Percentiles rank a stretch among this genome's conserved stretches.
Conservation (phyloP, 176 grass and related monocot genomes). For the Ananas comosus region DNA sequence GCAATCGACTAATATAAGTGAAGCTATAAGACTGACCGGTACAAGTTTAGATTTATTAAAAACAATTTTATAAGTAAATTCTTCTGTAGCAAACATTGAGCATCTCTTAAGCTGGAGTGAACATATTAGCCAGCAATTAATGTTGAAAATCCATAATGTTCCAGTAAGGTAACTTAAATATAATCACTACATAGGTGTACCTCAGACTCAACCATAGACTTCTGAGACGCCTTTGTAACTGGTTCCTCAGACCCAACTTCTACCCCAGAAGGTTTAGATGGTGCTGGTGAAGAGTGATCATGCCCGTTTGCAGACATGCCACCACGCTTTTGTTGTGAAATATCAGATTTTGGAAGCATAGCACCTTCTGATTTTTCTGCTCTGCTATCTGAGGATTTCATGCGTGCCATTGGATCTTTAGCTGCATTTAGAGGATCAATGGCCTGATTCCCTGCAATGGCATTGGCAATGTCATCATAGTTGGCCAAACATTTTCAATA, state of each 20-base stretch:
- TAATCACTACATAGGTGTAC: conserved; percentile 22
- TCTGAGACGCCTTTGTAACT: conserved; percentile 38
- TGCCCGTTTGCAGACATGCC: conserved; percentile 37
- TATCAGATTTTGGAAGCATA: conserved; percentile 33
- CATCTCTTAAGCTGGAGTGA: too few relatives aligned
- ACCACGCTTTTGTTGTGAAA: conserved; percentile 43
- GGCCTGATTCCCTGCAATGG: conserved; percentile 47
- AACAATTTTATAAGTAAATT: too few relatives aligned
- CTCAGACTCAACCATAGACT: conserved; percentile 59
- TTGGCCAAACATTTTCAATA: too few relatives aligned
- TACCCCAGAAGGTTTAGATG: conserved; percentile 43
- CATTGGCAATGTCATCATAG: neutral
- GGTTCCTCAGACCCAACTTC: conserved; percentile 49
- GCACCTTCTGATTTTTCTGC: conserved; percentile 63
- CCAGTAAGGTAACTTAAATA: too few relatives aligned
- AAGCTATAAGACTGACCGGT: neutral
- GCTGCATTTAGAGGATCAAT: conserved; percentile 32
- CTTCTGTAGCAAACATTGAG: too few relatives aligned
- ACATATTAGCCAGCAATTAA: too few relatives aligned
- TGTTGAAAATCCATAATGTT: too few relatives aligned
- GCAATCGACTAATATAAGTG: neutral
- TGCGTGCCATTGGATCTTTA: conserved; percentile 45
- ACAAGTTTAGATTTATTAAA: neutral
- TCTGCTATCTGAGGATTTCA: conserved; percentile 64
- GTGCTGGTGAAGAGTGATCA: conserved; percentile 39